Conservation (phyloP, 371 early-diverging fungal genomes). For the Basidiobolus meristosporus region DNA sequence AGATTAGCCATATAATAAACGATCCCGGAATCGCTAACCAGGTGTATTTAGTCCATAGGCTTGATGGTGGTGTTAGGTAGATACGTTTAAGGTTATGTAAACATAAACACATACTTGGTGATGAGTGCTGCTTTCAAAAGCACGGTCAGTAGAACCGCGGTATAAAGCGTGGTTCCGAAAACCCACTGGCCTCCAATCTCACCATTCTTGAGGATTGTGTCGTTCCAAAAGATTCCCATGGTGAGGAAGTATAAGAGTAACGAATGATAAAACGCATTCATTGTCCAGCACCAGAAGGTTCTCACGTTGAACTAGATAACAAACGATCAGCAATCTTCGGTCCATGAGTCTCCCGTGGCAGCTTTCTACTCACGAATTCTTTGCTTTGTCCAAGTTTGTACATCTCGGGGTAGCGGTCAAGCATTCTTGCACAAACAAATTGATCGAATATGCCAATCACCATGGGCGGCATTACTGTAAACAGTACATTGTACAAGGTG, state of each 20-base stretch:
- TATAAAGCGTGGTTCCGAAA: slow-evolving; percentile 57
- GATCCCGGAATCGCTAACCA: slow-evolving; percentile 65
- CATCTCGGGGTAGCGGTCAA: slow-evolving; percentile 92
- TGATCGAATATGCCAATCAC: slow-evolving; percentile 88
- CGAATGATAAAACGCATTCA: slow-evolving; percentile 89
- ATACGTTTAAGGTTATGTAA: too few relatives aligned
- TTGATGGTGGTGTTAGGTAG: too few relatives aligned
- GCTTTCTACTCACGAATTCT: too few relatives aligned
- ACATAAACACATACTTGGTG: too few relatives aligned
- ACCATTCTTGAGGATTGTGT: slow-evolving; percentile 40
- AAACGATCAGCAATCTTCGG: too few relatives aligned
- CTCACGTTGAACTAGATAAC: slow-evolving; percentile 85
- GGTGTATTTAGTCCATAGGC: slow-evolving; percentile 69
- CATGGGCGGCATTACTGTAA: slow-evolving; percentile 77
- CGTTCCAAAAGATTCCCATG: slow-evolving; percentile 22
- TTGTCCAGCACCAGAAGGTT: slow-evolving; percentile 87
- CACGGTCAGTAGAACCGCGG: slow-evolving; percentile 58
- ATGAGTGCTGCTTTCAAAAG: slow-evolving; percentile 67
- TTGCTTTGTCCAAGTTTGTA: slow-evolving; percentile 81
- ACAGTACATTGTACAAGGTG: slow-evolving; percentile 75
- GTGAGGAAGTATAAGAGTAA: slow-evolving; percentile 13
- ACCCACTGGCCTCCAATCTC: slow-evolving; percentile 55
- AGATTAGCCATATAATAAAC: slow-evolving; percentile 67
- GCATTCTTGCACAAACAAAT: slow-evolving; percentile 73
- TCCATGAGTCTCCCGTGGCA: too few relatives aligned